These are phyloP conservation scores for Akebia trifoliata DNA, from an alignment of 164 flowering plant species.

Conservation along the genomic window DNA sequence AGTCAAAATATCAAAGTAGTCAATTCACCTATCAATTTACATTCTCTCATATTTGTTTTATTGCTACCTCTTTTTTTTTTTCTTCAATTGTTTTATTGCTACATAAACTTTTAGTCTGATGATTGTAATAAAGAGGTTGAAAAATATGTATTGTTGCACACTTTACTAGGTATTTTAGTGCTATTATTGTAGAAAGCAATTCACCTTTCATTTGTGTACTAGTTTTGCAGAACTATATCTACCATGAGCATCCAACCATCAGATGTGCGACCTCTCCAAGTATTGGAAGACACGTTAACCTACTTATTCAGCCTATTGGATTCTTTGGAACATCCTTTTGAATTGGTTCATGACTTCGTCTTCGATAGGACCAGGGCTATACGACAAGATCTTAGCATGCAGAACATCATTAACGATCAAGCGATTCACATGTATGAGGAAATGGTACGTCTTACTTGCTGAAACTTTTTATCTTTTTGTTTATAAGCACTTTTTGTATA, in stretches of 20 bases:
- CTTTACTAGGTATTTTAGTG: no score
- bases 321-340: slow-evolving; percentile 56
- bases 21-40: no score
- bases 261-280: slow-evolving; percentile 74
- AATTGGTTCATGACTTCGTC: slow-evolving; percentile 75
- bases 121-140: background rate
- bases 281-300: slow-evolving; percentile 59
- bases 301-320: slow-evolving; percentile 54
- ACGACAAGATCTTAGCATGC: slow-evolving; percentile 90
- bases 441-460: slow-evolving; percentile 46
- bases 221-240: slow-evolving; percentile 93
- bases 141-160: background rate
- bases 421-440: slow-evolving; percentile 59
- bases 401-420: slow-evolving; percentile 47
- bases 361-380: slow-evolving; percentile 91
- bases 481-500: no score
- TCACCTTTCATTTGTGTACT: slow-evolving; percentile 18
- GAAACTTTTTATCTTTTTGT: background rate
- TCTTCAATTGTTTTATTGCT: no score
- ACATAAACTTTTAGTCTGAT: background rate
- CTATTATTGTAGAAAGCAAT: background rate
- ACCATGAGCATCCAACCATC: slow-evolving; percentile 39
- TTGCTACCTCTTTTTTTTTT: no score
- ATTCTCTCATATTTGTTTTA: no score
- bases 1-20: no score